A percentile compares a stretch with the other conserved stretches of the same genome.
phyloP scores from a whole-genome alignment of 306 rosid genomes.

The Fagus sylvatica region DNA sequence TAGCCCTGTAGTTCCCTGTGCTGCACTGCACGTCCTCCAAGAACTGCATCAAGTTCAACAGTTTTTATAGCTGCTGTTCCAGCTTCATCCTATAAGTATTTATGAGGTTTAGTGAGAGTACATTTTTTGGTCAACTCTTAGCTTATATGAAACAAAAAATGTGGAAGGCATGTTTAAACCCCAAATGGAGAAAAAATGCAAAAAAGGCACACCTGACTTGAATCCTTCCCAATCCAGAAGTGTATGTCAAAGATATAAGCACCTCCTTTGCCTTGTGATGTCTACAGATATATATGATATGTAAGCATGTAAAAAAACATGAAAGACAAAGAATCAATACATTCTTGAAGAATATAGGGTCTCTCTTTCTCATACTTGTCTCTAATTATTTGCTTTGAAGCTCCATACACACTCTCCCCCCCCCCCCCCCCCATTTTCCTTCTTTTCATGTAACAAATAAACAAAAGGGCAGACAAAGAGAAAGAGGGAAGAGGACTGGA shows the following conservation, averaged over 20 bases:
- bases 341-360: background rate
- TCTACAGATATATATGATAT: constrained; percentile 49
- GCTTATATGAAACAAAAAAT: background rate
- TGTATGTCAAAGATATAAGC: constrained; percentile 78
- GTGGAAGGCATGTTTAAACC: background rate
- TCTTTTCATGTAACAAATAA: background rate
- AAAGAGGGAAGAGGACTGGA: constrained; percentile 13
- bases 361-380: background rate
- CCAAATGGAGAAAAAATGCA: constrained; percentile 20
- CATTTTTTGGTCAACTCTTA: constrained; percentile 14
- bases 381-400: background rate
- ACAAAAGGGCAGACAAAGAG: background rate
- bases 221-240: constrained; percentile 99
- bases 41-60: constrained; percentile 85
- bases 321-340: background rate
- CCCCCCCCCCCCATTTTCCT: background rate
- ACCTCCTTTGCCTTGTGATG: constrained; percentile 91
- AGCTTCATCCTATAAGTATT: constrained; percentile 80
- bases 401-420: no score
- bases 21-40: constrained; percentile 99
- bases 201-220: constrained; percentile 79
- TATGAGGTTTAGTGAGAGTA: constrained; percentile 8
- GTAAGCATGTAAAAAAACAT: background rate
- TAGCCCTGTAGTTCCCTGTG: constrained; percentile 94
- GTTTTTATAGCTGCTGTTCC: constrained; percentile 97